Conservation (phyloP, 2,329 filamentous ascomycete genomes). For the Colletotrichum sp. region DNA sequence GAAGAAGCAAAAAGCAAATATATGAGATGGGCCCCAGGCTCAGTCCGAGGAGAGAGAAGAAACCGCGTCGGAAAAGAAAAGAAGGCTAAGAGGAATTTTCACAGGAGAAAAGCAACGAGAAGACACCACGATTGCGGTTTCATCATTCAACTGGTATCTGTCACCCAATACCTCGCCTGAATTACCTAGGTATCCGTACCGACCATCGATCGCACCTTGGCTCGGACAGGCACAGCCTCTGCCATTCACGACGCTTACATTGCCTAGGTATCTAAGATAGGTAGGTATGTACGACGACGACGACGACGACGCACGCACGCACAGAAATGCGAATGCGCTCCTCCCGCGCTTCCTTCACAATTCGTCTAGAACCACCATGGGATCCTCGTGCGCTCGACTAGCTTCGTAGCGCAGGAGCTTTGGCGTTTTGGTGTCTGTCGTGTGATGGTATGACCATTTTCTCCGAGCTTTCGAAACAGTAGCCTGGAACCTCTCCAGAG, state of each 20-base stretch:
- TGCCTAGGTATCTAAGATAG: too few species aligned
- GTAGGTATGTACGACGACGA: too few species aligned
- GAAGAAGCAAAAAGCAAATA: not conserved
- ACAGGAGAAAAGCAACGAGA: not conserved
- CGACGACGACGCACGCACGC: not conserved
- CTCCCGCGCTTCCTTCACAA: not conserved
- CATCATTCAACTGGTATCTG: not conserved
- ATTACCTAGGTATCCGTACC: not conserved
- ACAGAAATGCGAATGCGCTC: not conserved
- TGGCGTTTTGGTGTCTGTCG: not conserved
- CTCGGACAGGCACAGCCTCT: not conserved
- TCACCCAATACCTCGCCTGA: not conserved
- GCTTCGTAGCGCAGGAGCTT: not conserved
- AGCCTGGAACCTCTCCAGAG: not conserved
- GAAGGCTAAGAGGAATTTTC: not conserved
- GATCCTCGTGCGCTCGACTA: not conserved
- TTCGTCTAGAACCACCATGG: not conserved
- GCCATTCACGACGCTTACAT: not conserved
- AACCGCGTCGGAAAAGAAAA: not conserved
- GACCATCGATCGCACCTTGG: not conserved
- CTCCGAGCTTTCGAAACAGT: constrained; percentile 7
- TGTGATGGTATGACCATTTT: not conserved
- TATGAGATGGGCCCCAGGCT: not conserved
- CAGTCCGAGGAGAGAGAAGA: not conserved
- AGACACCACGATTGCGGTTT: not conserved